Evolutionary conservation across 2,329 filamentous ascomycete genomes (phyloP).

Genomic region (Epichloe baconii): DNA sequence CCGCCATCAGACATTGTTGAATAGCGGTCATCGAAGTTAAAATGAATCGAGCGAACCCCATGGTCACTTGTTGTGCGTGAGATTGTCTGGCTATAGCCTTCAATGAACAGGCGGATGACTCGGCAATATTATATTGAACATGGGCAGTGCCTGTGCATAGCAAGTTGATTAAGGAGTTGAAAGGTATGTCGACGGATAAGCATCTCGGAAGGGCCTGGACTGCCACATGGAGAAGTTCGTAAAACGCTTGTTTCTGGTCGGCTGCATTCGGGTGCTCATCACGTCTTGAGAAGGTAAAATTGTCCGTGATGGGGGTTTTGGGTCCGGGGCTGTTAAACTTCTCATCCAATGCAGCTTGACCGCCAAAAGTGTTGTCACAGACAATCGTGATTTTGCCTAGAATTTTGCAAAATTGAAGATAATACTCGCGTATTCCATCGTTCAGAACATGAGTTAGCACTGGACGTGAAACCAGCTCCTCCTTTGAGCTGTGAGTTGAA

Average conservation of each 20-base stretch:
- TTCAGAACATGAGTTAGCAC: conserved; percentile 51
- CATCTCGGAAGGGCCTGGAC: conserved; percentile 94
- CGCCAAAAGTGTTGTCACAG: conserved; percentile 93
- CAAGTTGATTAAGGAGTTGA: conserved; percentile 87
- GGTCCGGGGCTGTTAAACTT: conserved; percentile 80
- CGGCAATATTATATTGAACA: conserved; percentile 81
- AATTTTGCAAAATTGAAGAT: conserved; percentile 85
- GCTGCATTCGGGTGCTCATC: conserved; percentile 61
- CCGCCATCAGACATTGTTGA: conserved; percentile 97
- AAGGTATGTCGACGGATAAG: conserved; percentile 76
- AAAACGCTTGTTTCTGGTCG: conserved; percentile 88
- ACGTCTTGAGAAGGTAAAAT: conserved; percentile 76
- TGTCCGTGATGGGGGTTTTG: conserved; percentile 89
- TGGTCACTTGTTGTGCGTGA: conserved; percentile 88
- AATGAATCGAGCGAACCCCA: conserved; percentile 92
- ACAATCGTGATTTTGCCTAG: conserved; percentile 91
- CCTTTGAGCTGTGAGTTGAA: conserved; percentile 23
- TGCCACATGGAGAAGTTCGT: conserved; percentile 87
- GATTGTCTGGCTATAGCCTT: conserved; percentile 92
- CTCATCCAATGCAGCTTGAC: conserved; percentile 87
- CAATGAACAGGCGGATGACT: conserved; percentile 80
- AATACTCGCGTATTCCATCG: conserved; percentile 72
- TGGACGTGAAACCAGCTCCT: conserved; percentile 55
- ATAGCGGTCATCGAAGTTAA: conserved; percentile 98
- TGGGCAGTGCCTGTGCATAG: conserved; percentile 95